Conservation (phyloP, 306 rosid genomes). For the Clitoria ternatea region DNA sequence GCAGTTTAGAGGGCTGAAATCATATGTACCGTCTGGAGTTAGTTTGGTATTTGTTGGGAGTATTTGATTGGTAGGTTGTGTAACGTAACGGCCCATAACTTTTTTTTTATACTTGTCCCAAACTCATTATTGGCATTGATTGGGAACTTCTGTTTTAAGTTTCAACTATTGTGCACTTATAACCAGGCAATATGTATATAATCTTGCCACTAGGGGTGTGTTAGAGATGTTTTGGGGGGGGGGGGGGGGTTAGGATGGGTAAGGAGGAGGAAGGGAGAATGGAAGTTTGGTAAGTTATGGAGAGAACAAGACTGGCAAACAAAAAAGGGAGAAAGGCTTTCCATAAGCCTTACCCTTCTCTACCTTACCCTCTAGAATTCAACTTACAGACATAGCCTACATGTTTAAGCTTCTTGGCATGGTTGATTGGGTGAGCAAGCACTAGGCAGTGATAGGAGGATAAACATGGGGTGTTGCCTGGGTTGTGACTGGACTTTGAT, state of each 20-base stretch:
- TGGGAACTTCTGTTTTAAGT: background rate
- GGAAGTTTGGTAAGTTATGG: too few relatives aligned
- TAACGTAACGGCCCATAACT: too few relatives aligned
- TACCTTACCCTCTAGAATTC: too few relatives aligned
- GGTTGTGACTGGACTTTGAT: background rate
- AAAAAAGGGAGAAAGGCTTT: too few relatives aligned
- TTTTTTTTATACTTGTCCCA: too few relatives aligned
- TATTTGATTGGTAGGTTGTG: background rate
- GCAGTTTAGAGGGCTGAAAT: background rate
- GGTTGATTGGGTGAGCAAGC: background rate
- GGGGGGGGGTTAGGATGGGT: too few relatives aligned
- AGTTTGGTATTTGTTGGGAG: background rate
- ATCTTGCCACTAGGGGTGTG: too few relatives aligned
- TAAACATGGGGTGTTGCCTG: background rate
- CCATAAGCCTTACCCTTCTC: too few relatives aligned
- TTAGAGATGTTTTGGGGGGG: too few relatives aligned
- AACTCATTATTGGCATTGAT: background rate
- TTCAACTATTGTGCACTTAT: background rate
- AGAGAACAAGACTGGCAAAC: too few relatives aligned
- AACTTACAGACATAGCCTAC: too few relatives aligned
- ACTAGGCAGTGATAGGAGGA: background rate
- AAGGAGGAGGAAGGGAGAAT: too few relatives aligned
- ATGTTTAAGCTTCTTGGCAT: background rate
- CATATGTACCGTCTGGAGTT: background rate
- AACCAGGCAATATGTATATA: background rate